phyloP scores from a whole-genome alignment of 768 basidiomycete genomes.

The Porphyrellus cyaneotinctus region DNA sequence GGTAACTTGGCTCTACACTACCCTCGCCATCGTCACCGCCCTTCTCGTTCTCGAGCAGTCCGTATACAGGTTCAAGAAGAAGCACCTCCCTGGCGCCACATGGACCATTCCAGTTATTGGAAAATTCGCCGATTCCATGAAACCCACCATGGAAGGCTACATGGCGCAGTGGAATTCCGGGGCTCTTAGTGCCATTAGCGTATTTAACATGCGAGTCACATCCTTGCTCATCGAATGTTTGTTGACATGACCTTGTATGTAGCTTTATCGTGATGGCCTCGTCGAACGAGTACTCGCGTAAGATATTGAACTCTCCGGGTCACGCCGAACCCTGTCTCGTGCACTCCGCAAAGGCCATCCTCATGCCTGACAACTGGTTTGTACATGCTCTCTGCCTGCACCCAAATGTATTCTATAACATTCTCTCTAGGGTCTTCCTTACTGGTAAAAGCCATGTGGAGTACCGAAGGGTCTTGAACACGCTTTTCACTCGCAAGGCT shows the following conservation, averaged over 20 bases:
- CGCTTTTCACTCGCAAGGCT: slow-evolving; percentile 91
- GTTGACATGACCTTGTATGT: slow-evolving; percentile 12
- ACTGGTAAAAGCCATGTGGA: slow-evolving; percentile 91
- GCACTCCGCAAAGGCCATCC: slow-evolving; percentile 81
- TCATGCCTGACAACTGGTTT: slow-evolving; percentile 85
- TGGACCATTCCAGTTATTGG: slow-evolving; percentile 99
- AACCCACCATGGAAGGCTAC: slow-evolving; percentile 89
- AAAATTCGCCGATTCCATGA: slow-evolving; percentile 89
- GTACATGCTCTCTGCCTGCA: slow-evolving; percentile 12
- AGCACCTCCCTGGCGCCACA: slow-evolving; percentile 74
- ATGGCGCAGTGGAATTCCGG: slow-evolving; percentile 90
- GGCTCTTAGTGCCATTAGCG: slow-evolving; percentile 82
- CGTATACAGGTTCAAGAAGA: slow-evolving; percentile 87
- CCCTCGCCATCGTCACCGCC: slow-evolving; percentile 60
- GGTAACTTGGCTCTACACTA: slow-evolving; percentile 60
- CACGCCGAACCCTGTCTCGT: slow-evolving; percentile 95
- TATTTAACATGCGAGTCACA: slow-evolving; percentile 88
- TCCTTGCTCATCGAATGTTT: neutral
- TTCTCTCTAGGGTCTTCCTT: slow-evolving; percentile 82
- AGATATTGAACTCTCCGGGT: slow-evolving; percentile 91
- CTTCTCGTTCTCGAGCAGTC: slow-evolving; percentile 85
- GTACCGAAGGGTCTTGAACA: slow-evolving; percentile 87
- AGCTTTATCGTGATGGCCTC: slow-evolving; percentile 99
- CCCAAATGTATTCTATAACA: neutral
- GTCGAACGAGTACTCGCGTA: slow-evolving; percentile 87